phyloP scores from a whole-genome alignment of 2,329 filamentous ascomycete species.

The Metarhizium rileyi region DNA sequence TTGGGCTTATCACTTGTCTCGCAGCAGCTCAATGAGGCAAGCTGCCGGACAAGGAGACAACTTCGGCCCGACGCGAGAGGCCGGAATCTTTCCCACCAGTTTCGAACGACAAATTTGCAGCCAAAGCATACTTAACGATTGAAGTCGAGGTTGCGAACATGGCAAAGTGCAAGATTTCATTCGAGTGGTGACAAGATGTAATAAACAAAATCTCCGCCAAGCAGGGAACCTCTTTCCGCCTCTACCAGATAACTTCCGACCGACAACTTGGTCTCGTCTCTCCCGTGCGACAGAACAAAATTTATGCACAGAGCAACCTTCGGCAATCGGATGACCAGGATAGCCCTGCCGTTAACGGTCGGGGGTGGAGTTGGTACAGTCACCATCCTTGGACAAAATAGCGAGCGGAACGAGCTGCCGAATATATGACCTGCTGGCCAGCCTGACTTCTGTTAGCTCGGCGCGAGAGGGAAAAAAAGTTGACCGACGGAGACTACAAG shows the following conservation, averaged over 20 bases:
- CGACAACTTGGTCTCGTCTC: background rate
- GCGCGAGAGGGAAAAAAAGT: too few relatives aligned
- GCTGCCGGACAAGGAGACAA: background rate
- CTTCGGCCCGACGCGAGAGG: background rate
- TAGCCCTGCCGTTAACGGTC: background rate
- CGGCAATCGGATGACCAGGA: background rate
- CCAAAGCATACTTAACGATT: too few relatives aligned
- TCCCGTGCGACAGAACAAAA: background rate
- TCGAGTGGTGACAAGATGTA: too few relatives aligned
- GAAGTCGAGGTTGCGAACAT: too few relatives aligned
- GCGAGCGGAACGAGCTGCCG: too few relatives aligned
- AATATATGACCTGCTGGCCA: too few relatives aligned
- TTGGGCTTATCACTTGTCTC: background rate
- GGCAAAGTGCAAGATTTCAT: too few relatives aligned
- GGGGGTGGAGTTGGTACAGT: background rate
- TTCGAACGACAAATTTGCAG: background rate
- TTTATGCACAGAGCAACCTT: background rate
- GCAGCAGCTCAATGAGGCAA: background rate
- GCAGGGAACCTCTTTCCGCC: background rate
- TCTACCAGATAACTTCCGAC: background rate
- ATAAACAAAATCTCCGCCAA: background rate
- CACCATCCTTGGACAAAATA: too few relatives aligned
- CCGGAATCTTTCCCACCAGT: background rate
- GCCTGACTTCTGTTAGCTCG: too few relatives aligned
- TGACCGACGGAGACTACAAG: too few relatives aligned